Conservation (phyloP, 148 eudicot species). For the Rhododendron griersonianum region DNA sequence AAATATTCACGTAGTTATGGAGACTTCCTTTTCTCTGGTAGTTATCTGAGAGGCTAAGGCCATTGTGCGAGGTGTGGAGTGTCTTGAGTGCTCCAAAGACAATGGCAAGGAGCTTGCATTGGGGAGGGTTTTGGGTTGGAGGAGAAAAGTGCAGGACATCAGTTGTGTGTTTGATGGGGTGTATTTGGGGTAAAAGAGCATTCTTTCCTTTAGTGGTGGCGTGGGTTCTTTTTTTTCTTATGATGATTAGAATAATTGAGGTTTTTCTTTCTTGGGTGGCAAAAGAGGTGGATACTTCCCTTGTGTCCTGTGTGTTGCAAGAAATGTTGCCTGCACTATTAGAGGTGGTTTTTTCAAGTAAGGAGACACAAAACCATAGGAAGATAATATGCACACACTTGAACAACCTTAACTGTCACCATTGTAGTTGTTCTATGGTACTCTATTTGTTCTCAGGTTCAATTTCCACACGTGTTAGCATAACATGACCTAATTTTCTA, state of each 20-base stretch:
- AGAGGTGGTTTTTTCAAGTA: conserved; percentile 99
- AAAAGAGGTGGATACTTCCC: background rate
- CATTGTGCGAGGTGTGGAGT: background rate
- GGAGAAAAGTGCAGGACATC: background rate
- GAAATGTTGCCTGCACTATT: conserved; percentile 97
- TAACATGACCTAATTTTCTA: conserved; percentile 10
- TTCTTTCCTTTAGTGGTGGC: background rate
- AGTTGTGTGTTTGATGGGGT: background rate
- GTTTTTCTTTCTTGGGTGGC: background rate
- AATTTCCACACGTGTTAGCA: background rate
- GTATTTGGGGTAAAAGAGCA: background rate
- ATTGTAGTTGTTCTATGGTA: background rate
- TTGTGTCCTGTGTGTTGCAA: conserved; percentile 76
- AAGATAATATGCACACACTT: background rate
- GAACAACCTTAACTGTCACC: background rate
- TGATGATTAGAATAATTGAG: background rate
- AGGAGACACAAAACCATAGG: conserved; percentile 18
- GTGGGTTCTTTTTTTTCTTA: background rate
- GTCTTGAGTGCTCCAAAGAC: background rate
- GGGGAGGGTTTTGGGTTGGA: background rate
- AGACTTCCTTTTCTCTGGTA: background rate
- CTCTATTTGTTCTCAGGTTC: background rate
- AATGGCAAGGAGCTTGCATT: background rate
- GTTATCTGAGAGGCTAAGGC: background rate
- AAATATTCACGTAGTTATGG: background rate